Base-by-base conservation (phyloP, 306 rosid species). In the Castanea crenata region DNA sequence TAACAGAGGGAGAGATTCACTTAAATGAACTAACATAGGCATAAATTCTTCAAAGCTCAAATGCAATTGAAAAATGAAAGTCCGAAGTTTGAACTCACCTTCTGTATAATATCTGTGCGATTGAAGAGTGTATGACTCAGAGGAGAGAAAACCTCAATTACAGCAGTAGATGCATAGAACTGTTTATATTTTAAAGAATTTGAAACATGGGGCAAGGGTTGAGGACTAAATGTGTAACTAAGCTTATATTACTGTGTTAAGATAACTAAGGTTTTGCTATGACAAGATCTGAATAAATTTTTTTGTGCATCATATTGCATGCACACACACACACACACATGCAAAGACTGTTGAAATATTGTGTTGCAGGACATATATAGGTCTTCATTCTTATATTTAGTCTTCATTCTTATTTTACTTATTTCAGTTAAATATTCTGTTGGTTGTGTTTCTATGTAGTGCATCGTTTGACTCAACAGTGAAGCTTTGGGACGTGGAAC, bases 381-480 rank as follows among this genome's bases (percentile, higher is more conserved):
- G 25, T 67, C 25, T 67, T 35, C 51, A 8, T 19, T 67, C 71
- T 15, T 9, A 63, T 63, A 63, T 6, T 63, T 15, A 13, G 25
- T 67, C 25, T 67, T 35, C 51, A 8, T 19, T 67, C 71, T 15
- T 9, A 2, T 34, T 4, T 34, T 16, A 63, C n/a, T 29, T 11
- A 6, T 63, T 15, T 58, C 13, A 14, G 6, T 29, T 13, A 15
- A 13, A 27, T 7, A 63, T 63, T 63, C n/a, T 9, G 52, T 19
- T 67, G 71, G 9, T 58, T 75, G 6, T 70, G 75, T 68, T 79
- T 69, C 73, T 75, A 61, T 74, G 79, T 89, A 94, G 98, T 83
- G 98, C 98, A 29, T 94, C 98, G 83, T 90, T 90, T 79, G 98
- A 94, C 87, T 88, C 98, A 14, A 92, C 96, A 11, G 92, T 94